Base-by-base conservation (phyloP, 148 eudicot genomes). In the Rhododendron mucronatum region DNA sequence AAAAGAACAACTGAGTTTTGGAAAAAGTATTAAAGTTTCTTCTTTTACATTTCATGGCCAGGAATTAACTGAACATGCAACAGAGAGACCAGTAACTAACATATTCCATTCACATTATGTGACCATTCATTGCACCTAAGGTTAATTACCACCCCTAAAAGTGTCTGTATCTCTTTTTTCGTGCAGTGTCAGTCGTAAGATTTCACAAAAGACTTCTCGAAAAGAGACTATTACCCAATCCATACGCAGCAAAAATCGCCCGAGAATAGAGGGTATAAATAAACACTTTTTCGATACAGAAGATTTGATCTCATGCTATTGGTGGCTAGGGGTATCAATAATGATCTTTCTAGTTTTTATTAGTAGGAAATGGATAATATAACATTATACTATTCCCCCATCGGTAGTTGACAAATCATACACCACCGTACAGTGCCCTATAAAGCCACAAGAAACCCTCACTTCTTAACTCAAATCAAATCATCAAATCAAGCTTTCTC, bases 371-470 rank as follows among this genome's bases (percentile, higher is more conserved):
- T 26, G 73, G 73, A 10, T 67, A 11, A 9, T 67, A 9, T 11
- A 26, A n/a, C 73, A 67, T 67, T 67, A 67, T 26, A n/a, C 12
- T 67, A 67, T 67, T 26, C 15, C 33, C 33, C 28, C 73, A 67
- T n/a, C 5, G 9, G 33, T 67, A 26, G 73, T 26, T 67, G 73
- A 67, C 73, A 67, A 67, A 67, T 11, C 33, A 67, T 8, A 26
- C 73, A 26, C 4, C 14, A 0, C 33, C 73, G 33, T 80, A 26
- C 33, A 48, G 82, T 80, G 35, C 5, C 37, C 82, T 80, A 80
- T 80, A 80, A 80, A 80, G 30, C 57, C 28, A 37, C 82, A 28
- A 50, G 53, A 26, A 47, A 50, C 82, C 82, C 51, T 80, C 57
- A 50, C 61, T 50, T 48, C 20, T 28, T 23, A 47, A 45, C 57